phyloP scores from a whole-genome alignment of 257 asterid genomes.

The Nicotiana attenuata region DNA sequence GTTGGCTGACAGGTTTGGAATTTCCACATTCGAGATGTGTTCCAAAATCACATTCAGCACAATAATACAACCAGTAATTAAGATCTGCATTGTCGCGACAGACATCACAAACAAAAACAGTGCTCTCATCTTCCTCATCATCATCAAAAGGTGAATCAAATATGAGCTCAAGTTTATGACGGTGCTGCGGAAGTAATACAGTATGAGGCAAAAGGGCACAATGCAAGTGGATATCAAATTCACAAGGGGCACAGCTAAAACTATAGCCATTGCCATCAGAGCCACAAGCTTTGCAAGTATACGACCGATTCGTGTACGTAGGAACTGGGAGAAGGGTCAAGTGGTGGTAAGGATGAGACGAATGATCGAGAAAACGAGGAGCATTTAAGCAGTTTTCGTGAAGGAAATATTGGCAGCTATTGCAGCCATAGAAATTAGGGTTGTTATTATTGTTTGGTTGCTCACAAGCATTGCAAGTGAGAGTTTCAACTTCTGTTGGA shows the following conservation, averaged over 20 bases:
- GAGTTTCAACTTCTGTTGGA: slow-evolving; percentile 21
- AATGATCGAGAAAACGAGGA: slow-evolving; percentile 48
- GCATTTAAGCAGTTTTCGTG: slow-evolving; percentile 44
- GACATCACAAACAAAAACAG: background rate
- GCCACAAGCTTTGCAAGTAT: slow-evolving; percentile 51
- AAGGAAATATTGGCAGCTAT: slow-evolving; percentile 37
- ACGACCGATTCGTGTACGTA: slow-evolving; percentile 36
- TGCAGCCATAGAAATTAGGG: slow-evolving; percentile 22
- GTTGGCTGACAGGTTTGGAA: background rate
- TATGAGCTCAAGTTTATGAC: slow-evolving; percentile 17
- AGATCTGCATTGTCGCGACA: background rate
- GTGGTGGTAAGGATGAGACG: slow-evolving; percentile 45
- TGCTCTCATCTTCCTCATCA: background rate
- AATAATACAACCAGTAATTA: slow-evolving; percentile 13
- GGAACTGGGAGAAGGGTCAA: slow-evolving; percentile 34
- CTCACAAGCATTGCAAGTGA: slow-evolving; percentile 48
- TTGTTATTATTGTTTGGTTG: slow-evolving; percentile 13
- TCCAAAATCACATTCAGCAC: slow-evolving; percentile 20
- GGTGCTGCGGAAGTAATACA: background rate
- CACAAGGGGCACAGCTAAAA: slow-evolving; percentile 31
- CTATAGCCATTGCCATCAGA: slow-evolving; percentile 38
- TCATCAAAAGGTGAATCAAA: background rate
- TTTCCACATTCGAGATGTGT: slow-evolving; percentile 12
- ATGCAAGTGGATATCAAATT: slow-evolving; percentile 42
- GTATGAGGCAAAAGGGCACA: slow-evolving; percentile 24